Percentiles rank a stretch among this genome's conserved stretches.
Evolutionary conservation across 2,329 filamentous ascomycete genomes (phyloP).

Genomic region (Aspergillus novoparasiticus): DNA sequence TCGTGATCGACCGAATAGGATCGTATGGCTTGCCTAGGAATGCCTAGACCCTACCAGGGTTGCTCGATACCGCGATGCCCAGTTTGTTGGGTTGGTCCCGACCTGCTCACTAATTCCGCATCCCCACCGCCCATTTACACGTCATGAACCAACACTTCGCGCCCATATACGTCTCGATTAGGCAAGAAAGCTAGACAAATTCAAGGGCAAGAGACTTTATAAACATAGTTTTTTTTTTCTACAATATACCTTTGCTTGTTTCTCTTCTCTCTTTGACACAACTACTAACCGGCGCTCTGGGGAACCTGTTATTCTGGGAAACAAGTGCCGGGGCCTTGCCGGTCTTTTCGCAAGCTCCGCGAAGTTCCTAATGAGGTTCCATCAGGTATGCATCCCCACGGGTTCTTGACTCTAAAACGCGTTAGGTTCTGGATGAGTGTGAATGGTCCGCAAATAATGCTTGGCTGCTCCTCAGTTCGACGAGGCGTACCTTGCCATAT

Average conservation of each 20-base stretch:
- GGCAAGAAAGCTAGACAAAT: not conserved
- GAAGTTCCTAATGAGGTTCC: not conserved
- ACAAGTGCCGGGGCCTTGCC: not conserved
- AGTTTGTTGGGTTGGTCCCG: conserved; percentile 6
- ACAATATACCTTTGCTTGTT: not conserved
- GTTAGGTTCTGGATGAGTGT: not conserved
- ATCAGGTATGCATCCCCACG: conserved; percentile 6
- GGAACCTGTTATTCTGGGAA: not conserved
- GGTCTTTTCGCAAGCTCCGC: too few species aligned
- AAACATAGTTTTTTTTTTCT: not conserved
- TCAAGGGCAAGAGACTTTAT: not conserved
- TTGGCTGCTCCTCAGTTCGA: not conserved
- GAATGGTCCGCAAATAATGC: not conserved
- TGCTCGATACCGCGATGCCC: not conserved
- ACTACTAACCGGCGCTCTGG: not conserved
- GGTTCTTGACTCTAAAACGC: not conserved
- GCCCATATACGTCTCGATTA: not conserved
- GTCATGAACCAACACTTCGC: conserved; percentile 9
- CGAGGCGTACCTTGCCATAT: conserved; percentile 8
- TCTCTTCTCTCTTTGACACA: not conserved
- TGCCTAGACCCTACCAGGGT: not conserved
- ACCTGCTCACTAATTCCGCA: conserved; percentile 8
- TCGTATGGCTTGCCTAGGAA: not conserved
- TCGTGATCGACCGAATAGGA: not conserved
- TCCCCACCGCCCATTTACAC: conserved; percentile 15